These are phyloP conservation scores for Coemansia sp. DNA, from an alignment of 192 early-diverging fungal species.

Conservation along the genomic window DNA sequence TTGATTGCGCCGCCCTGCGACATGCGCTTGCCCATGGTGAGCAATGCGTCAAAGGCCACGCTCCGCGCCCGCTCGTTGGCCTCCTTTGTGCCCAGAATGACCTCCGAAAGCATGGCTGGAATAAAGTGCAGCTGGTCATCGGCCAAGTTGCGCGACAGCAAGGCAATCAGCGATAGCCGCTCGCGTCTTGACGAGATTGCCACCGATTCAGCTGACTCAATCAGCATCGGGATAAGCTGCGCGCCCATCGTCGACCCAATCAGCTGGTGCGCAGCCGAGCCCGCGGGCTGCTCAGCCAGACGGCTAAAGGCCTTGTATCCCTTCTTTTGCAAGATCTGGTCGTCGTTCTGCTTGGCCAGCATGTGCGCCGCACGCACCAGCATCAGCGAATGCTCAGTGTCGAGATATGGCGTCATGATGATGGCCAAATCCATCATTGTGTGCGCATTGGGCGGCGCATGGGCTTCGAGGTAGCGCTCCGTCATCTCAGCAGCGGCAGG, in stretches of 20 bases:
- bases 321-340: constrained; percentile 87
- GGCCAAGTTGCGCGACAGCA: constrained; percentile 63
- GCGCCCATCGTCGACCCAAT: constrained; percentile 48
- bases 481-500: constrained; percentile 55
- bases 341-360: constrained; percentile 58
- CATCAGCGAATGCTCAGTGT: constrained; percentile 64
- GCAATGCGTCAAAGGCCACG: constrained; percentile 79
- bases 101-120: constrained; percentile 84
- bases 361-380: constrained; percentile 51
- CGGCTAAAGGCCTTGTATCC: constrained; percentile 83
- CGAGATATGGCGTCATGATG: constrained; percentile 72
- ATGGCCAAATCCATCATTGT: constrained; percentile 86
- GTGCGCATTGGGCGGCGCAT: constrained; percentile 71
- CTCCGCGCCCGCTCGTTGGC: constrained; percentile 82
- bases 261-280: constrained; percentile 32
- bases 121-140: constrained; percentile 77
- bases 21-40: constrained; percentile 92
- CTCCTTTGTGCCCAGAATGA: constrained; percentile 92
- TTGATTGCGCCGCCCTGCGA: constrained; percentile 59
- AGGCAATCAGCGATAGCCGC: constrained; percentile 68
- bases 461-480: constrained; percentile 44
- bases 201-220: constrained; percentile 67
- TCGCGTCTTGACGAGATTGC: constrained; percentile 75
- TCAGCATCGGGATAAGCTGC: constrained; percentile 72
- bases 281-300: constrained; percentile 37